Evolutionary conservation across 371 early-diverging fungal genomes (phyloP).

Genomic region (Mucor lusitanicus): DNA sequence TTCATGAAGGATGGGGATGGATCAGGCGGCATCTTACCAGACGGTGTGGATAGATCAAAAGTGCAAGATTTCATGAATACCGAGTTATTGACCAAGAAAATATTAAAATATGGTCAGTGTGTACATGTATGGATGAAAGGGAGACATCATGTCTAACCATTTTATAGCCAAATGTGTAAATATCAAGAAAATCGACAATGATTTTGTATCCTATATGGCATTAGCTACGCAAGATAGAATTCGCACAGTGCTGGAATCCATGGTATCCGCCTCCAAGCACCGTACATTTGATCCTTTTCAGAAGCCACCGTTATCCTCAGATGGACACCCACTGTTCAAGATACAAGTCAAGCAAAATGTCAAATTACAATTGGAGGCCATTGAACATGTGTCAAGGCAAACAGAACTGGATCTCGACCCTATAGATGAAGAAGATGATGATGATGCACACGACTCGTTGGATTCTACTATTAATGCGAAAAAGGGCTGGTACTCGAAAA

Average conservation of each 20-base stretch:
- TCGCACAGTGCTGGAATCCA: conserved; percentile 62
- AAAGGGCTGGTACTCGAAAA: conserved; percentile 24
- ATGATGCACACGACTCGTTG: too few species aligned
- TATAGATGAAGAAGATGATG: conserved; percentile 54
- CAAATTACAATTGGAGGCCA: conserved; percentile 66
- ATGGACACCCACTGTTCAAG: conserved; percentile 64
- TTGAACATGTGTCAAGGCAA: conserved; percentile 71
- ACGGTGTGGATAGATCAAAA: conserved; percentile 53
- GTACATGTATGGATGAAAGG: too few species aligned
- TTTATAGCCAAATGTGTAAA: conserved; percentile 34
- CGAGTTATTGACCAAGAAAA: conserved; percentile 35
- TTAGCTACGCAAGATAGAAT: conserved; percentile 74
- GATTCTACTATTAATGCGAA: neutral
- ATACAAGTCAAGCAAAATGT: conserved; percentile 69
- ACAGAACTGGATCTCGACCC: conserved; percentile 50
- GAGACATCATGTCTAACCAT: neutral
- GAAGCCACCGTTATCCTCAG: conserved; percentile 57
- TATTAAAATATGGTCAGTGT: conserved; percentile 51
- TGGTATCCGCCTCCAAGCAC: conserved; percentile 73
- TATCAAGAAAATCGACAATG: conserved; percentile 61
- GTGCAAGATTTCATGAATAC: conserved; percentile 62
- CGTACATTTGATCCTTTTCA: conserved; percentile 66
- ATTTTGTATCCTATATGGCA: conserved; percentile 70
- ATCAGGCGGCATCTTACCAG: conserved; percentile 21
- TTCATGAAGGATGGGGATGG: conserved; percentile 47